These are phyloP conservation scores for Tolypocladium sp. DNA, from an alignment of 2,329 filamentous ascomycete species.

Conservation along the genomic window DNA sequence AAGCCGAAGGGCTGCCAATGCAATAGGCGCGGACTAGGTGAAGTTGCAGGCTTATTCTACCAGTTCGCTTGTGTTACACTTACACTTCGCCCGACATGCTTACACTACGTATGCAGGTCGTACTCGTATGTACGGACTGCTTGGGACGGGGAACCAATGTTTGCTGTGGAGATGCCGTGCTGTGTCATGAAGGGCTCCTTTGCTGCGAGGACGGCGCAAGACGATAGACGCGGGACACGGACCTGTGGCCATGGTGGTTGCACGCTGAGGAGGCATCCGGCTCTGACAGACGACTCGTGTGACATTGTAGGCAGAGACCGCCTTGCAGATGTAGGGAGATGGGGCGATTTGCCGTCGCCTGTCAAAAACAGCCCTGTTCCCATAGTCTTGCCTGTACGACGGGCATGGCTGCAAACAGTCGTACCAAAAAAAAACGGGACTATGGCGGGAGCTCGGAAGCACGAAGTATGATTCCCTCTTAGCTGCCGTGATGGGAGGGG, in stretches of 20 bases:
- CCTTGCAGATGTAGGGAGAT: not conserved
- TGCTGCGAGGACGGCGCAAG: not conserved
- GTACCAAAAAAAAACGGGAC: not conserved
- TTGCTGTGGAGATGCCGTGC: not conserved
- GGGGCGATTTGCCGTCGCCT: not conserved
- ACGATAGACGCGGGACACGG: not conserved
- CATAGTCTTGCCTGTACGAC: not conserved
- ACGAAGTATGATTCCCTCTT: too few species aligned
- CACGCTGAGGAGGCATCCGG: not conserved
- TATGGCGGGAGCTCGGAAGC: not conserved
- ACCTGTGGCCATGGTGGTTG: not conserved
- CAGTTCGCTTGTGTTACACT: not conserved
- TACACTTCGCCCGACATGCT: not conserved
- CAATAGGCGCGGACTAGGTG: not conserved
- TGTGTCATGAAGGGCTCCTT: not conserved
- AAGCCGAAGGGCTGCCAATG: not conserved
- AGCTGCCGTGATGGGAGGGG: not conserved
- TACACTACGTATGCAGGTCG: not conserved
- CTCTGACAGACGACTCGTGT: not conserved
- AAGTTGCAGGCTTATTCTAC: not conserved
- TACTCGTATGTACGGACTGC: not conserved
- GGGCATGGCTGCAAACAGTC: not conserved
- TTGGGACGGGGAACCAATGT: not conserved
- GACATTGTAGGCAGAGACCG: not conserved
- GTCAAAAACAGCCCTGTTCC: not conserved